These are phyloP conservation scores for Eimeria tenella DNA, from an alignment of 169 alveolate species.

Conservation along the genomic window DNA sequence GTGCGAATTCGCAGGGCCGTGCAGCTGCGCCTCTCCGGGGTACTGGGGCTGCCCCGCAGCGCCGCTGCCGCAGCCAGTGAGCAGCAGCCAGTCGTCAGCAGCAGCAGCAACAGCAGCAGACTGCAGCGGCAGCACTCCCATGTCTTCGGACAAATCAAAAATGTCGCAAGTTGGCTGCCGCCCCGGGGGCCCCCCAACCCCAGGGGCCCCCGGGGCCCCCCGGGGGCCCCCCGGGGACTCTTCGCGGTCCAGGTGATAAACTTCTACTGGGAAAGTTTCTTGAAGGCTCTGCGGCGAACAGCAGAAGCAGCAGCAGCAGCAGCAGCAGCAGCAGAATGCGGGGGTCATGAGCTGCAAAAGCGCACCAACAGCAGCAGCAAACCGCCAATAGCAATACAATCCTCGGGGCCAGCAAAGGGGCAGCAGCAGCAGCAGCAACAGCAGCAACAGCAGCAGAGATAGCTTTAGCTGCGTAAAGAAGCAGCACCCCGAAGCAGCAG, in stretches of 20 bases:
- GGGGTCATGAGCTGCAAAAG: neutral
- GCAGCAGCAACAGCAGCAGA: constrained; percentile 13
- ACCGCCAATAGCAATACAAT: neutral
- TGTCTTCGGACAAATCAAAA: neutral
- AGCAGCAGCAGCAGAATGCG: neutral
- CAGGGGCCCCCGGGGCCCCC: neutral
- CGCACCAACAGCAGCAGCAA: neutral
- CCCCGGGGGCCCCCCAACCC: neutral
- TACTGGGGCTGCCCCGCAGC: too few species aligned
- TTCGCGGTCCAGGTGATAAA: neutral
- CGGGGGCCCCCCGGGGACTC: neutral
- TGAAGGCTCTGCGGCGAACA: constrained; percentile 3
- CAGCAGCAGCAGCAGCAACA: neutral
- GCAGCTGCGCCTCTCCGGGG: neutral
- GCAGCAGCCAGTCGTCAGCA: constrained; percentile 36
- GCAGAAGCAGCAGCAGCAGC: constrained; percentile 32
- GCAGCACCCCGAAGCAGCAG: constrained; percentile 1
- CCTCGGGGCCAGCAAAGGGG: neutral
- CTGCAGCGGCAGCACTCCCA: constrained; percentile 26
- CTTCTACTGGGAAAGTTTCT: neutral
- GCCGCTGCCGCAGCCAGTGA: constrained; percentile 33
- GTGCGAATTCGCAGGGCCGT: neutral
- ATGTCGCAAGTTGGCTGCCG: constrained; percentile 33
- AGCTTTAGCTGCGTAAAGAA: neutral
- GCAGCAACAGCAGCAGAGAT: neutral